These are phyloP conservation scores for Blastobotrys persicus DNA, from an alignment of 1,139 yeast genomes.

Conservation along the genomic window DNA sequence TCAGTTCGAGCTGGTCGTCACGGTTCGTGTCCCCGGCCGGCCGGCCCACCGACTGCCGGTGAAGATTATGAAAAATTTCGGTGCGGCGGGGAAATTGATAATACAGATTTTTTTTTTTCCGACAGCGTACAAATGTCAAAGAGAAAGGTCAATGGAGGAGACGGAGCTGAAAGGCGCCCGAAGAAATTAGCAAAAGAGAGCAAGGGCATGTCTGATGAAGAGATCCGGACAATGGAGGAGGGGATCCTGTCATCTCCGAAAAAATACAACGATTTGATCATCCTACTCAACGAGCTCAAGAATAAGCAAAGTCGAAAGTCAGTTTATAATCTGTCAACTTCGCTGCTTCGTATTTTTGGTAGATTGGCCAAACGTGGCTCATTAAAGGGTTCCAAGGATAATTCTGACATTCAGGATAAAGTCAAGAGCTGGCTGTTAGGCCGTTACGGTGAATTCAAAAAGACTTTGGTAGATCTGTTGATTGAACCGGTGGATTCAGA, in stretches of 20 bases:
- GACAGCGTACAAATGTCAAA: constrained; percentile 8
- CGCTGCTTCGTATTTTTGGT: constrained; percentile 57
- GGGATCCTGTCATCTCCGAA: constrained; percentile 26
- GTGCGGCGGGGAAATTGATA: neutral
- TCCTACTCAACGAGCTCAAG: constrained; percentile 44
- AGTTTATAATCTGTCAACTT: constrained; percentile 42
- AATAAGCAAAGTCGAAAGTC: constrained; percentile 28
- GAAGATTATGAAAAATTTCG: constrained; percentile 1
- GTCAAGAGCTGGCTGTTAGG: constrained; percentile 55
- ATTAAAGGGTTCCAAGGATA: constrained; percentile 39
- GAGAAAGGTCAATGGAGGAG: constrained; percentile 7
- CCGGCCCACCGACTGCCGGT: neutral
- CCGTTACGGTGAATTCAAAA: constrained; percentile 58
- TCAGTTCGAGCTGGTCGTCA: neutral
- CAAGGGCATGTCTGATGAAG: neutral
- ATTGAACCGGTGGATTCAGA: constrained; percentile 37
- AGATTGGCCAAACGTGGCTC: constrained; percentile 51
- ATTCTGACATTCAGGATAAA: constrained; percentile 42
- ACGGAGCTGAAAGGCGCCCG: neutral
- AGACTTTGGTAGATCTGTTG: constrained; percentile 40
- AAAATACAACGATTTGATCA: constrained; percentile 53
- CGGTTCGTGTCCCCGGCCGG: neutral
- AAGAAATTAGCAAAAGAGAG: constrained; percentile 1
- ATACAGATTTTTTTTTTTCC: neutral
- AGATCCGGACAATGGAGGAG: constrained; percentile 9